Evolutionary conservation across 306 rosid species (phyloP), one percentile per base, ranked within the genome.

Genomic region (Psophocarpus tetragonolobus): DNA sequence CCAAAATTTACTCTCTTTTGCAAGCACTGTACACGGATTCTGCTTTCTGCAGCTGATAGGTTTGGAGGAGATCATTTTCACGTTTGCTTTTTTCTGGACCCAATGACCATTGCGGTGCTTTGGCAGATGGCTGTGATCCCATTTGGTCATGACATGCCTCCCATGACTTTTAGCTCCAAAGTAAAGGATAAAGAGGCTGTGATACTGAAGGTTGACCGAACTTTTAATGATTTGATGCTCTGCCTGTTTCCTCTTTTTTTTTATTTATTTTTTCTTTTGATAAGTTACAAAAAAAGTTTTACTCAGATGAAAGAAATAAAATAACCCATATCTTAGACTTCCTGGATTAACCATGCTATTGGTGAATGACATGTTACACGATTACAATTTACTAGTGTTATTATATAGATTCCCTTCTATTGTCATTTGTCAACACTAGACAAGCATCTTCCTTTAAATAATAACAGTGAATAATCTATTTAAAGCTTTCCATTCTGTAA

Each of bases 201-300:
- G 71, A 68, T 71, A 47, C 74, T 69, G 85, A 82, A 72, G 70
- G 71, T 69, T 86, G 75, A 81, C 84, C 84, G 67, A 65, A 74
- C 85, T 80, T 84, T 83, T 82, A 53, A 80, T 81, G 86, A 83
- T 83, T 76, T 85, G 83, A 82, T 88, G 79, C 84, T 62, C 84
- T 62, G 58, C 13, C n/a, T 45, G 27, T 47, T 84, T 62, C 72
- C 18, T 71, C 80, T 75, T 67, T 18, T 8, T 27, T 8, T 62
- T n/a, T 21, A 15, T 12, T 30, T 60, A 6, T 33, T 15, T 84
- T 68, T 72, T 29, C 73, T 44, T 62, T 53, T 48, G 18, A 1
- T 41, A 32, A 18, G 27, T 68, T 66, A 66, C 11, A 4, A 26
- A 57, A 44, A 82, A 80, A 61, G 83, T 58, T 51, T 69, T 51